Conservation (phyloP, 1,139 yeast genomes). For the Sugiyamaella novakii region DNA sequence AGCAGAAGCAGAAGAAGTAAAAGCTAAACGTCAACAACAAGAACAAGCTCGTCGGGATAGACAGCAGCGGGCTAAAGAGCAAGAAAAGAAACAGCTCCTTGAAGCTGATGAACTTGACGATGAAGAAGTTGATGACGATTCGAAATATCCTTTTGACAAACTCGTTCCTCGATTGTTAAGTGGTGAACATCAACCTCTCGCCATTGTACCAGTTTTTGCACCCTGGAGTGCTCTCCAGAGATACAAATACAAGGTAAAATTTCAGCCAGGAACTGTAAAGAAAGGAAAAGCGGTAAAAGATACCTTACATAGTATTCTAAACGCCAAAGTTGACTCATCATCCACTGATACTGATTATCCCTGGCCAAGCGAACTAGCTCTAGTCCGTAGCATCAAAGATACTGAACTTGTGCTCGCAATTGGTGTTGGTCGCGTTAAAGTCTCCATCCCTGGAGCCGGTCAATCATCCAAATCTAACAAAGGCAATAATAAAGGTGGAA, state of each 20-base stretch:
- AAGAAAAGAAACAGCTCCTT: constrained; percentile 48
- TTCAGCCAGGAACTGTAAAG: constrained; percentile 84
- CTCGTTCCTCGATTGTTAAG: constrained; percentile 43
- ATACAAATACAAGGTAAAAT: constrained; percentile 78
- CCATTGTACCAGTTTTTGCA: constrained; percentile 83
- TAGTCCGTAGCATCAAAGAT: constrained; percentile 60
- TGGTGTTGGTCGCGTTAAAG: constrained; percentile 50
- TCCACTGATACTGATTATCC: constrained; percentile 56
- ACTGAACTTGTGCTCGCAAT: constrained; percentile 54
- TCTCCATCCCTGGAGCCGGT: constrained; percentile 36
- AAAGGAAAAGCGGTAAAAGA: constrained; percentile 87
- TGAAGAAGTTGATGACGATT: constrained; percentile 36
- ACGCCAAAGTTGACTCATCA: constrained; percentile 56
- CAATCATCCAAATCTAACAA: constrained; percentile 15
- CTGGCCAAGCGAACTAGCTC: constrained; percentile 71
- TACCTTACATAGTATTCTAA: constrained; percentile 58
- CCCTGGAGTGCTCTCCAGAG: constrained; percentile 85
- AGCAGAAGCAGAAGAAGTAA: constrained; percentile 38
- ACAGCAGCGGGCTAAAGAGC: constrained; percentile 51
- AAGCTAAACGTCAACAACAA: constrained; percentile 43
- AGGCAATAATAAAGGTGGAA: constrained; percentile 17
- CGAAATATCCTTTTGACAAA: constrained; percentile 35
- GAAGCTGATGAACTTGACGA: constrained; percentile 41
- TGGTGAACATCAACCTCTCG: constrained; percentile 50
- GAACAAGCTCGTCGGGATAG: constrained; percentile 40